Evolutionary conservation across 176 grass and related monocot species (phyloP).

Genomic region (Elaeis guineensis): DNA sequence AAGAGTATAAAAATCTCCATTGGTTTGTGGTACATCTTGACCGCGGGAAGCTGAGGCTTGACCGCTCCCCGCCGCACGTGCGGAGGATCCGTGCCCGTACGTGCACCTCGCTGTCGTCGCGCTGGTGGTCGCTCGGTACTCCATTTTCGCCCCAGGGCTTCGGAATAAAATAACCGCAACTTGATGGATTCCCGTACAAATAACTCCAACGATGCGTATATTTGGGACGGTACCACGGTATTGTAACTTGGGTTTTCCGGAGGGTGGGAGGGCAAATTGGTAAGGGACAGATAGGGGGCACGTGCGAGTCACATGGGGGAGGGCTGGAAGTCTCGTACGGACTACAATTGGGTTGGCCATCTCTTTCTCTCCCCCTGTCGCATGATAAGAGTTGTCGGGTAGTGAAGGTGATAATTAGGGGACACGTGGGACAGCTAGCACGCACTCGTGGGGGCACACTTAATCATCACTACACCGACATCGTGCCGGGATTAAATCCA

Average conservation of each 20-base stretch:
- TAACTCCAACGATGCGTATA: not conserved
- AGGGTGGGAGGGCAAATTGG: too few relatives aligned
- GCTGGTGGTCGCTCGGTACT: not conserved
- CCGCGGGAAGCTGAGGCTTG: not conserved
- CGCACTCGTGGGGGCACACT: constrained; percentile 9
- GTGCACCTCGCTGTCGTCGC: constrained; percentile 2
- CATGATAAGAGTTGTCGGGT: constrained; percentile 1
- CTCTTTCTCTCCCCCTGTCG: too few relatives aligned
- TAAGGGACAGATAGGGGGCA: not conserved
- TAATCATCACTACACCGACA: constrained; percentile 13
- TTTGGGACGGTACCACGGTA: not conserved
- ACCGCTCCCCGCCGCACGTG: not conserved
- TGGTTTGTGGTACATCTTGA: too few relatives aligned
- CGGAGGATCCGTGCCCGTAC: not conserved
- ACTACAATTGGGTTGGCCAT: too few relatives aligned
- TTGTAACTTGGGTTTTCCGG: too few relatives aligned
- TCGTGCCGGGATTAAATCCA: constrained; percentile 6
- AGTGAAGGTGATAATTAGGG: not conserved
- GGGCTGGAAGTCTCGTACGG: not conserved
- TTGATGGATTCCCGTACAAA: not conserved
- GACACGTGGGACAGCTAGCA: constrained; percentile 23
- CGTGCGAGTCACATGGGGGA: constrained; percentile 1
- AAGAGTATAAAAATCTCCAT: too few relatives aligned
- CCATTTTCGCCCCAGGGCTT: not conserved
- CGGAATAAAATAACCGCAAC: not conserved